Evolutionary conservation across 2,329 filamentous ascomycete species (phyloP), one percentile per base, ranked within the genome.

Genomic region (Monilinia vaccinii-corymbosi): DNA sequence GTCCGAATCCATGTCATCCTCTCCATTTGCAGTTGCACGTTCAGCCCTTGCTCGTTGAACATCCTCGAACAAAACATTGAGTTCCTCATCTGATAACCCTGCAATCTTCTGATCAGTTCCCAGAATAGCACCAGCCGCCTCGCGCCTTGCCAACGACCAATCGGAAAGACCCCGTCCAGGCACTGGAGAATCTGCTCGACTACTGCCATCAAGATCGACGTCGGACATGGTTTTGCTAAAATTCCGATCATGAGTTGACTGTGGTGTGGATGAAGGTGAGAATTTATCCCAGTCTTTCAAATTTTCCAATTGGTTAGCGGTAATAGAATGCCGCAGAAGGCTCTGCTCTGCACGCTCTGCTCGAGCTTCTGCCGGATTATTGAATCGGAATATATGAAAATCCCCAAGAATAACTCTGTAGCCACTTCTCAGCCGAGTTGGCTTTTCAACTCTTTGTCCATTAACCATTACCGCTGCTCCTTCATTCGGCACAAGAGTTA

Each of bases 381-480:
- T 99, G 78, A 99, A 99, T 60, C 94, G 82, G 76, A 99, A 97
- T 63, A 99, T 99, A 73, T 99, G 94, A 68, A 99, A 99, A 73
- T 99, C 94, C 45, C 94, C 94, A 11, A 99, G 79, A 64, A 99
- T 99, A 58, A 99, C 89, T 63, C 94, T 88, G 72, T 92, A 96
- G 7, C 94, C 94, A 69, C 92, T 97, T 70, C 92, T 87, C 47
- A 99, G 79, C 65, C 91, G 84, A 66, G 87, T 91, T 1, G 92
- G 86, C 69, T 92, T 91, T 58, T 91, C 85, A 58, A 97, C 89
- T 21, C 92, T 88, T 65, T 93, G 83, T 61, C 94, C 94, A 69
- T 99, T 99, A 56, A 99, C 91, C 94, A 99, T 99, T 61, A 99
- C 90, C 13, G 92, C 91, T 1, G 94, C 94, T n/a, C 90, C 91